Evolutionary conservation across 2,329 filamentous ascomycete species (phyloP).

Genomic region (Apiospora arundinis): DNA sequence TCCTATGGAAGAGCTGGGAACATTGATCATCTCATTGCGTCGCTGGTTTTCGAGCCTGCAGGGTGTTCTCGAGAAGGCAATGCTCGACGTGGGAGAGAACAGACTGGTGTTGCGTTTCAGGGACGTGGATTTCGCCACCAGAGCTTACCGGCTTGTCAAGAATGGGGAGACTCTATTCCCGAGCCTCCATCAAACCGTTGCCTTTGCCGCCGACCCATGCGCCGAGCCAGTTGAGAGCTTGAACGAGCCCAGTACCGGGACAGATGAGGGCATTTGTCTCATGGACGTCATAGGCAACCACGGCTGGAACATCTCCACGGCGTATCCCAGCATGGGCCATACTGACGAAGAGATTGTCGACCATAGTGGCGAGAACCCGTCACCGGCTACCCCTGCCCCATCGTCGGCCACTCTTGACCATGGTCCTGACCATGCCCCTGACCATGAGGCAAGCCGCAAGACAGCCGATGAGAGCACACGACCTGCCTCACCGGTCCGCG

Average conservation of each 20-base stretch:
- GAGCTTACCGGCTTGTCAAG: conserved; percentile 12
- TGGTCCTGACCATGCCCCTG: neutral
- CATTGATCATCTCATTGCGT: neutral
- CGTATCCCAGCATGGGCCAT: neutral
- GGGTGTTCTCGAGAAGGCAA: conserved; percentile 22
- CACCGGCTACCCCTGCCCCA: neutral
- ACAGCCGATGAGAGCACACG: neutral
- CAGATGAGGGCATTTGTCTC: neutral
- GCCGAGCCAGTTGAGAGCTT: conserved; percentile 1
- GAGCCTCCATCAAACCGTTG: neutral
- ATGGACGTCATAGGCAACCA: neutral
- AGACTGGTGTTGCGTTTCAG: conserved; percentile 17
- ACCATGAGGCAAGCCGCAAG: no score
- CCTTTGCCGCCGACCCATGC: conserved; percentile 22
- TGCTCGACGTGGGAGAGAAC: neutral
- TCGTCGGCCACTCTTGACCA: neutral
- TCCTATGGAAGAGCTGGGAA: neutral
- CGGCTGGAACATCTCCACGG: neutral
- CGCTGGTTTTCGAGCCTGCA: conserved; percentile 2
- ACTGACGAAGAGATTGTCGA: neutral
- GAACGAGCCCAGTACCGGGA: neutral
- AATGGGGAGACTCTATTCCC: neutral
- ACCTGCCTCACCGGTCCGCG: neutral
- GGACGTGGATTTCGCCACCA: conserved; percentile 23
- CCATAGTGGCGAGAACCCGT: neutral